Base-by-base conservation (phyloP, 73 alveolate species). In the Diophrys sp. region DNA sequence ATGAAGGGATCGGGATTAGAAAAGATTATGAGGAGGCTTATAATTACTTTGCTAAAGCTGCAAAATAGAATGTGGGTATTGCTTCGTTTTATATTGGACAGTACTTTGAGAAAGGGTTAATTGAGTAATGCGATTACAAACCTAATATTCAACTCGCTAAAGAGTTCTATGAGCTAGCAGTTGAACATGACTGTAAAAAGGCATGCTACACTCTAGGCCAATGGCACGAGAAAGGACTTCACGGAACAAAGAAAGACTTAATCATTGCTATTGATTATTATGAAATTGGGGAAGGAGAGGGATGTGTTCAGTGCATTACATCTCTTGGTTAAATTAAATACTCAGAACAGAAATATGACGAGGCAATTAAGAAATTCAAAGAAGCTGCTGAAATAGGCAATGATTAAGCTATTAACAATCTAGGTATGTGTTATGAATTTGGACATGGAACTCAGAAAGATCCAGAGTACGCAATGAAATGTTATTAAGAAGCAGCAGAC, bases 381-480 rank as follows among this genome's bases (percentile, higher is more conserved):
- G 75, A 82, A 74, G 92, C 96, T 0, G 89, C 95, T 33, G 85
- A 86, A 30, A 84, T 84, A 56, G 98, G 98, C 0, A 90, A 81
- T 72, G 74, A 78, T 14, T 89, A 84, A 70, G 95, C 95, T 34
- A 25, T 90, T 26, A 93, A 93, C 84, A 93, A 93, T 78, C 87
- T 90, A 8, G 98, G 96, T 0, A 87, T 89, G 33, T 93, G 98
- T 79, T 93, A 84, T 84, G 98, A 93, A 80, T 83, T 74, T 27
- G 98, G 98, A 24, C 72, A 83, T 30, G 98, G 98, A 1, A 87
- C 85, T 0, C 90, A 93, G 27, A 57, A 56, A 74, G 89, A 87
- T 79, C 66, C 70, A 55, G 87, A 81, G n/a, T 67, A 81, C 77
- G 98, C 98, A 23, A 56, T 84, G 53, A 79, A 77, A 69, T 71